These are phyloP conservation scores for Trichoderma guizhouense DNA, from an alignment of 2,329 filamentous ascomycete species.

Conservation along the genomic window DNA sequence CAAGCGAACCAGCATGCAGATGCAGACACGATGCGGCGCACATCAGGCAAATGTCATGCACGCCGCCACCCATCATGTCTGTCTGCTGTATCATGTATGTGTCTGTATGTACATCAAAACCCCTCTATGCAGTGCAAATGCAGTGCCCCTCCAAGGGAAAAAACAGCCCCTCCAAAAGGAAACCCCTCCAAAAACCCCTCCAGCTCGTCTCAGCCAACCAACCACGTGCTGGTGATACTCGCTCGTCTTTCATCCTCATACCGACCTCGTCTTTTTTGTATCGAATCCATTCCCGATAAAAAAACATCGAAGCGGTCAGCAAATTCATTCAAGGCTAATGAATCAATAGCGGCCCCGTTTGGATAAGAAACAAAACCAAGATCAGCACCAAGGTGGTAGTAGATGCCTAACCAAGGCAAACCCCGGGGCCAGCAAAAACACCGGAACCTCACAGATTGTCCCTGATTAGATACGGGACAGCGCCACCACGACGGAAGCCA, in stretches of 20 bases:
- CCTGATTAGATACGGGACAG: background rate
- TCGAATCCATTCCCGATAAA: background rate
- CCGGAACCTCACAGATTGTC: background rate
- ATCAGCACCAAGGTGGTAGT: background rate
- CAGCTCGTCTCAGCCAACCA: conserved; percentile 5
- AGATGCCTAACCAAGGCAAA: background rate
- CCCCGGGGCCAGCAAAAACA: background rate
- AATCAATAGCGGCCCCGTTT: background rate
- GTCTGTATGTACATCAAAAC: background rate
- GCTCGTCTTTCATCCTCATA: background rate
- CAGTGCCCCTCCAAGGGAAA: background rate
- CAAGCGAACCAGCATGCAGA: conserved; percentile 11
- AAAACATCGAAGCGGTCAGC: background rate
- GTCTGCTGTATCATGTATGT: background rate
- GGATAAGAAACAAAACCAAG: background rate
- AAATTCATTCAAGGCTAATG: background rate
- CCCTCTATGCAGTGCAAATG: background rate
- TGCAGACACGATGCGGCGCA: conserved; percentile 7
- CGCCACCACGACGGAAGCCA: background rate
- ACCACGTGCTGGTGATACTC: background rate
- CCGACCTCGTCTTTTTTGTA: too few species aligned
- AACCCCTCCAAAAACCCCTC: conserved; percentile 3
- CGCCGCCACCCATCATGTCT: background rate
- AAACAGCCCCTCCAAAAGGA: background rate
- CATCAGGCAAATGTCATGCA: conserved; percentile 13